phyloP scores from a whole-genome alignment of 148 eudicot species.

The Rhododendron ferrugineum region DNA sequence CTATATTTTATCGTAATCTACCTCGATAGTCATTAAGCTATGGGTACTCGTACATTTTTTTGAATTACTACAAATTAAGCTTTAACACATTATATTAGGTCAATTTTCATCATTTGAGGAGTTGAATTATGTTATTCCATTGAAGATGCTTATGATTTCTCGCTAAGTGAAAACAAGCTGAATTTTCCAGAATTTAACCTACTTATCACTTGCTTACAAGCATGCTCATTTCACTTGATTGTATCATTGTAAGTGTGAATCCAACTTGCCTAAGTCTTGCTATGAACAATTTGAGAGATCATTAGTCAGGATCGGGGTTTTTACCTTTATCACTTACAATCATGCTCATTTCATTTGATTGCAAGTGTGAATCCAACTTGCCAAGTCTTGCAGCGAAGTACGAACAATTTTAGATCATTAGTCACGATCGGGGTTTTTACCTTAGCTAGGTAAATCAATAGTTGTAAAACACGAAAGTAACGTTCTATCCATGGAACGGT shows the following conservation, averaged over 20 bases:
- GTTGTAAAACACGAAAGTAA: too few relatives aligned
- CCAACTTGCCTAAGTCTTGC: background rate
- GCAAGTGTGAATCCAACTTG: background rate
- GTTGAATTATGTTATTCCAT: background rate
- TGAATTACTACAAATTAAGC: background rate
- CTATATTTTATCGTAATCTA: too few relatives aligned
- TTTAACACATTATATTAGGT: background rate
- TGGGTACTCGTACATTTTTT: background rate
- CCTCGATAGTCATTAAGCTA: background rate
- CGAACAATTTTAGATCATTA: background rate
- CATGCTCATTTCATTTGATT: background rate
- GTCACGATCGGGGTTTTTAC: too few relatives aligned
- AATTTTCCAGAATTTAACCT: background rate
- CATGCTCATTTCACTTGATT: background rate
- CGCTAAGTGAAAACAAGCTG: background rate
- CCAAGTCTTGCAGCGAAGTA: background rate
- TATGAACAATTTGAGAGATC: background rate
- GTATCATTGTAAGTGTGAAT: background rate
- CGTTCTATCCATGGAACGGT: too few relatives aligned
- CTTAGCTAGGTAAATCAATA: background rate
- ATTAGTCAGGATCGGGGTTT: too few relatives aligned
- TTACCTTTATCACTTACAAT: background rate
- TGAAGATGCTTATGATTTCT: background rate
- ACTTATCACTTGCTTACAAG: background rate
- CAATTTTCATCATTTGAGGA: background rate